Conservation (phyloP, 2,329 filamentous ascomycete species). For the Pleomassaria siparia region DNA sequence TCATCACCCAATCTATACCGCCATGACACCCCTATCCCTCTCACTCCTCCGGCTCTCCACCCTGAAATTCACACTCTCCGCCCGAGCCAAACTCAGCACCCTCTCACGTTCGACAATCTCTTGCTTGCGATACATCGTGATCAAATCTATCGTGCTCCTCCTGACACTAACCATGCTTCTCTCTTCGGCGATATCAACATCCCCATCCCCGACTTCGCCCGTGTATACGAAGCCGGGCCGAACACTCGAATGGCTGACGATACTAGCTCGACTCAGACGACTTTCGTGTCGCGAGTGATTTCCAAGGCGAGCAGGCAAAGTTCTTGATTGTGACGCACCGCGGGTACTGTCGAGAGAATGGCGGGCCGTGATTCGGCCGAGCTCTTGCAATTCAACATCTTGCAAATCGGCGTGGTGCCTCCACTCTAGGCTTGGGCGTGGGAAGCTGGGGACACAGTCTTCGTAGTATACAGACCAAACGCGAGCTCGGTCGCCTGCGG, state of each 20-base stretch:
- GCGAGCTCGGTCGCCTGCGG: constrained; percentile 25
- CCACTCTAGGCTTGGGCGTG: constrained; percentile 18
- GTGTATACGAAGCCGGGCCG: constrained; percentile 16
- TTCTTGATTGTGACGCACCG: constrained; percentile 8
- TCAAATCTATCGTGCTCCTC: constrained; percentile 45
- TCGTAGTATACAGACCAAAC: constrained; percentile 41
- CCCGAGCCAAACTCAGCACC: constrained; percentile 25
- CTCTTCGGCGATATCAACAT: constrained; percentile 16
- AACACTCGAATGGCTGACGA: constrained; percentile 17
- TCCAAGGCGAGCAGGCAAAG: constrained; percentile 11
- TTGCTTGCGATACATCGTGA: constrained; percentile 39
- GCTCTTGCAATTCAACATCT: constrained; percentile 14
- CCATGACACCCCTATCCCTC: not conserved
- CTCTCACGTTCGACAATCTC: constrained; percentile 38
- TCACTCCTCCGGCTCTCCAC: not conserved
- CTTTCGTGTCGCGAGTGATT: constrained; percentile 26
- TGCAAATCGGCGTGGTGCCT: not conserved
- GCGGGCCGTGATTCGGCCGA: constrained; percentile 13
- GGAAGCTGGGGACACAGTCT: constrained; percentile 31
- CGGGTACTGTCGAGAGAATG: constrained; percentile 22
- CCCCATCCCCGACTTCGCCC: constrained; percentile 12
- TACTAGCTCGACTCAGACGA: constrained; percentile 22
- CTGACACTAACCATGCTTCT: constrained; percentile 38
- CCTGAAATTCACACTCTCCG: constrained; percentile 7
- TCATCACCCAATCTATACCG: too few relatives aligned